Conservation (phyloP, 129 eudicot species). For the Flaveria ramosissima region DNA sequence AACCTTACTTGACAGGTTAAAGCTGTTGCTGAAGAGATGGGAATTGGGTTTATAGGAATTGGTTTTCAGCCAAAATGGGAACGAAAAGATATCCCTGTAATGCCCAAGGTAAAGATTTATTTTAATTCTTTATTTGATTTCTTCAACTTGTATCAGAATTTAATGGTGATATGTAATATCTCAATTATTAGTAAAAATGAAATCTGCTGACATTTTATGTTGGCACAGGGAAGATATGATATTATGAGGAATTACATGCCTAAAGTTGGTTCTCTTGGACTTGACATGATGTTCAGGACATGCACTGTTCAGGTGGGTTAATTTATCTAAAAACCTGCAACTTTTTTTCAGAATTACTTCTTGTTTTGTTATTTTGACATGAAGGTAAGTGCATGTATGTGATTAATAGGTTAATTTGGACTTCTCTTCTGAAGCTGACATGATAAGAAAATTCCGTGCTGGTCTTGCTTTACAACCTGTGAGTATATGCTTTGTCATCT, state of each 20-base stretch:
- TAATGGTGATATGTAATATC: not conserved
- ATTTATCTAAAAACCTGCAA: not conserved
- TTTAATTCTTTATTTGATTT: not conserved
- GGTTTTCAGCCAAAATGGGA: conserved; percentile 97
- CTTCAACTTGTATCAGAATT: not conserved
- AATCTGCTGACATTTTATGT: conserved; percentile 33
- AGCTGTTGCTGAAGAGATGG: conserved; percentile 99
- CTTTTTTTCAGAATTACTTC: not conserved
- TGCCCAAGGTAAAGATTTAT: conserved; percentile 76
- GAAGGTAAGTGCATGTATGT: not conserved
- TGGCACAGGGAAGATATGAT: conserved; percentile 84
- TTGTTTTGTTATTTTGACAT: not conserved
- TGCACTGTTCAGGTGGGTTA: conserved; percentile 89
- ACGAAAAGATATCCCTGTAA: conserved; percentile 77
- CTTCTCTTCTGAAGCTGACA: conserved; percentile 94
- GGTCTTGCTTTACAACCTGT: conserved; percentile 99
- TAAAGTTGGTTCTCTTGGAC: conserved; percentile 94
- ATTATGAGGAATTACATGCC: conserved; percentile 96
- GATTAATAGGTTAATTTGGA: conserved; percentile 81
- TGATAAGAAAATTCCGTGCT: conserved; percentile 96
- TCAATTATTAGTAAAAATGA: conserved; percentile 1
- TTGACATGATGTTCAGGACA: conserved; percentile 97
- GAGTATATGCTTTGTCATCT: conserved; percentile 42
- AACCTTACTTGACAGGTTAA: conserved; percentile 59
- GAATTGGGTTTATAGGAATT: conserved; percentile 85